phyloP scores from a whole-genome alignment of 805 yeast genomes.

The Wickerhamomyces sydowiorum region DNA sequence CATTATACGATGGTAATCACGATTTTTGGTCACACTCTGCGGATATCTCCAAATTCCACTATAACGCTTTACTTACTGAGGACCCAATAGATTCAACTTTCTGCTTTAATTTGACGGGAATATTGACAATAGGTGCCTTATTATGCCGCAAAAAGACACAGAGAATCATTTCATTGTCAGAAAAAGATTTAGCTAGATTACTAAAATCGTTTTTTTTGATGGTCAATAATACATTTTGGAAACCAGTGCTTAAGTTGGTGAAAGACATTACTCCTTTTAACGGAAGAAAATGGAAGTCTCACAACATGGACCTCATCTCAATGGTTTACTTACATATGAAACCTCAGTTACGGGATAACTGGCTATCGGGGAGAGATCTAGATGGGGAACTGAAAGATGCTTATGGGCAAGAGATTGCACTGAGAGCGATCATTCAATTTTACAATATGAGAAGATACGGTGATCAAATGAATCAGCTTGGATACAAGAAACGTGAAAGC shows the following conservation, averaged over 20 bases:
- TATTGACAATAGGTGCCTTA: constrained; percentile 51
- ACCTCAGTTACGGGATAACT: constrained; percentile 70
- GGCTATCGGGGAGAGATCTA: constrained; percentile 82
- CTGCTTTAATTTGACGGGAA: constrained; percentile 42
- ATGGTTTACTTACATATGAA: constrained; percentile 75
- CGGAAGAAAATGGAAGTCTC: constrained; percentile 90
- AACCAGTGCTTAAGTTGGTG: constrained; percentile 66
- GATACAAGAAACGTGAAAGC: constrained; percentile 39
- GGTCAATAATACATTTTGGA: constrained; percentile 56
- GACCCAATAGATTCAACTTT: constrained; percentile 35
- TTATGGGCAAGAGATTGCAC: constrained; percentile 78
- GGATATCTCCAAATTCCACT: constrained; percentile 1
- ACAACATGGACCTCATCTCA: constrained; percentile 90
- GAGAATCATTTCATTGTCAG: constrained; percentile 58
- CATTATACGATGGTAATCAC: constrained; percentile 9
- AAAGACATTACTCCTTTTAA: constrained; percentile 83
- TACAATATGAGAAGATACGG: constrained; percentile 62
- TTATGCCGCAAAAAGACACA: constrained; percentile 67
- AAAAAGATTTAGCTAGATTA: constrained; percentile 56
- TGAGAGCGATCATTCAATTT: constrained; percentile 72
- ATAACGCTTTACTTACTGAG: too few relatives aligned
- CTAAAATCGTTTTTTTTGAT: constrained; percentile 53
- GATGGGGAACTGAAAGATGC: constrained; percentile 72
- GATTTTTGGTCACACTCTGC: constrained; percentile 17
- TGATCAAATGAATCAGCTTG: constrained; percentile 45